These are phyloP conservation scores for Aspergillus diversus DNA, from an alignment of 495 filamentous ascomycete species.

Conservation along the genomic window DNA sequence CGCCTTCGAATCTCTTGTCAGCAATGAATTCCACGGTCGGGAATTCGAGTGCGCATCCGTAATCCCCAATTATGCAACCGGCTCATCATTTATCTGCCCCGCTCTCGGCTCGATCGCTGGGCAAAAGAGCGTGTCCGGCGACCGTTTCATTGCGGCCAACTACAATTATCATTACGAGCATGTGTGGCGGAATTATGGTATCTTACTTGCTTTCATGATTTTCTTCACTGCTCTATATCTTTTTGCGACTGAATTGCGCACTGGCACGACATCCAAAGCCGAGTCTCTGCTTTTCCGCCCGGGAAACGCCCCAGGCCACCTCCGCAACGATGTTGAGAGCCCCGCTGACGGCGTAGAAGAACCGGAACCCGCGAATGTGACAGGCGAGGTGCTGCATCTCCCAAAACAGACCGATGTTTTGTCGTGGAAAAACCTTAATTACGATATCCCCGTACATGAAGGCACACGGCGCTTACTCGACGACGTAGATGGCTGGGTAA, in stretches of 20 bases:
- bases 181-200: slow-evolving; percentile 66
- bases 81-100: slow-evolving; percentile 47
- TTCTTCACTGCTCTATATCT: slow-evolving; percentile 55
- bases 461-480: slow-evolving; percentile 60
- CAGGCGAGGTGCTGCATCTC: slow-evolving; percentile 33
- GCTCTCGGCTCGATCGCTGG: slow-evolving; percentile 57
- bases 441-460: slow-evolving; percentile 62
- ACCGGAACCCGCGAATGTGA: slow-evolving; percentile 1
- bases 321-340: slow-evolving; percentile 19
- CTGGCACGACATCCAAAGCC: slow-evolving; percentile 35
- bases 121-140: slow-evolving; percentile 48
- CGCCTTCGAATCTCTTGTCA: slow-evolving; percentile 42
- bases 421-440: slow-evolving; percentile 72
- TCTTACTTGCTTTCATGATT: slow-evolving; percentile 61
- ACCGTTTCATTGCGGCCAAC: slow-evolving; percentile 53
- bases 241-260: slow-evolving; percentile 39
- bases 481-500: slow-evolving; percentile 65
- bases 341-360: slow-evolving; percentile 22
- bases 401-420: slow-evolving; percentile 62
- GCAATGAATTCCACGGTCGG: slow-evolving; percentile 61
- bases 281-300: slow-evolving; percentile 42
- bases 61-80: slow-evolving; percentile 48
- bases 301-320: slow-evolving; percentile 36
- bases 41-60: slow-evolving; percentile 45
- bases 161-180: slow-evolving; percentile 58